Base-by-base conservation (phyloP, 2,329 filamentous ascomycete genomes). In the Gremmenia infestans region DNA sequence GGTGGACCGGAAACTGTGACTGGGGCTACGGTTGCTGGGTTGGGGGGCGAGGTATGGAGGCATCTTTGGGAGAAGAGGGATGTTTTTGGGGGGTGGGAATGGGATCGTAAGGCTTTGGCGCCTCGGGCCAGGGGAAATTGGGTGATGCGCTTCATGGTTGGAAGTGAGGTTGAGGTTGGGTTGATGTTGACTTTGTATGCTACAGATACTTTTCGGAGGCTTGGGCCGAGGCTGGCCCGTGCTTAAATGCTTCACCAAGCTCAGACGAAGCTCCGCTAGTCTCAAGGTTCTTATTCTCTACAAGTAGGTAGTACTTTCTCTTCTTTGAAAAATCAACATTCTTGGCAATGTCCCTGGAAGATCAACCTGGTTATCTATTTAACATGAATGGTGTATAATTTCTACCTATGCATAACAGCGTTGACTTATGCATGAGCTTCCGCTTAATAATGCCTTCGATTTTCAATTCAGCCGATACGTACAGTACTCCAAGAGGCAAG, bases 1-100 rank as follows among this genome's bases (percentile, higher is more conserved):
- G 83, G 83, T 53, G 83, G 83, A 1, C 83, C 82, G 36, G 79
- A 75, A 58, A 79, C 79, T 60, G 81, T 75, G 60, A 82, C 72
- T 45, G 81, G 76, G n/a, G 60, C 59, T 15, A 69, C 63, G 7
- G 62, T 68, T 51, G 68, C 68, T 2, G 62, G 63, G 23, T 56
- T 58, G 22, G 63, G 50, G 28, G 58, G 46, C 5, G 67, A 63
- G 37, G 60, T 64, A 36, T 69, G 66, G 32, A 70, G 57, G 53
- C 56, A 60, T 58, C 64, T 54, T 42, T 57, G 54, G 14, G 54
- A 45, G 35, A 61, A 48, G 46, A 46, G 45, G 19, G 57, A 36
- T 25, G 43, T 46, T 43, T n/a, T 49, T 28, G 56, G 52, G 23
- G 15, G 7, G 40, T 39, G 36, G 5, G 40, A 50, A 28, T 45